Evolutionary conservation across 768 basidiomycete species (phyloP).

Genomic region (Suillus brevipes): DNA sequence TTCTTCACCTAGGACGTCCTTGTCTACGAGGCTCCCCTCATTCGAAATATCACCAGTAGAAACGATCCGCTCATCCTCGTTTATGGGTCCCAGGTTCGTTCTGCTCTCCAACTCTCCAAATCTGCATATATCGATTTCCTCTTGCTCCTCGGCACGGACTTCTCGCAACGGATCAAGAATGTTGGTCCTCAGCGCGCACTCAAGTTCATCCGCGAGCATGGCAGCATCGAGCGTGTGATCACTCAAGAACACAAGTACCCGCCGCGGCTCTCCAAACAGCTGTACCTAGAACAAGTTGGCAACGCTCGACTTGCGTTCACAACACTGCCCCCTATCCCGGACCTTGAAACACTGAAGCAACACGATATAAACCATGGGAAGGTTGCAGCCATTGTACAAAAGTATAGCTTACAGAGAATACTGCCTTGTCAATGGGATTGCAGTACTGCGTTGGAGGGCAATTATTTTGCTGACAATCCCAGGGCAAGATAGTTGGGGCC

Average conservation of each 20-base stretch:
- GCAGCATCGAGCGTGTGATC: conserved; percentile 71
- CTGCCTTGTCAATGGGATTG: conserved; percentile 42
- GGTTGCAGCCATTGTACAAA: conserved; percentile 48
- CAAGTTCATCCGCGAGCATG: conserved; percentile 69
- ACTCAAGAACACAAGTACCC: conserved; percentile 51
- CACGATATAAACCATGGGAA: conserved; percentile 40
- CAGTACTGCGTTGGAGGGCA: conserved; percentile 52
- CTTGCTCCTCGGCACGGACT: conserved; percentile 88
- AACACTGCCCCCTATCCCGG: conserved; percentile 64
- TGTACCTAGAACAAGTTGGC: conserved; percentile 65
- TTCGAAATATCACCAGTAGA: conserved; percentile 72
- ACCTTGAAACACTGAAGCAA: conserved; percentile 35
- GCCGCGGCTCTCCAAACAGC: conserved; percentile 44
- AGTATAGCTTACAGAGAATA: conserved; percentile 49
- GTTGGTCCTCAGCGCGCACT: conserved; percentile 80
- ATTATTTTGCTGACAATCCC: conserved; percentile 70
- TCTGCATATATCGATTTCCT: conserved; percentile 78
- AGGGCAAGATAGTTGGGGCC: conserved; percentile 16
- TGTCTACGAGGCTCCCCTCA: conserved; percentile 76
- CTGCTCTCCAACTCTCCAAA: conserved; percentile 54
- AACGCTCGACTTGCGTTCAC: conserved; percentile 64
- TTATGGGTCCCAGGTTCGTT: conserved; percentile 62
- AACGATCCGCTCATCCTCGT: conserved; percentile 61
- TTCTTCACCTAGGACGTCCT: conserved; percentile 63
- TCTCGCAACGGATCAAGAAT: conserved; percentile 80